Evolutionary conservation across 495 filamentous ascomycete genomes (phyloP).

Genomic region (Astrothelium macrocarpum): DNA sequence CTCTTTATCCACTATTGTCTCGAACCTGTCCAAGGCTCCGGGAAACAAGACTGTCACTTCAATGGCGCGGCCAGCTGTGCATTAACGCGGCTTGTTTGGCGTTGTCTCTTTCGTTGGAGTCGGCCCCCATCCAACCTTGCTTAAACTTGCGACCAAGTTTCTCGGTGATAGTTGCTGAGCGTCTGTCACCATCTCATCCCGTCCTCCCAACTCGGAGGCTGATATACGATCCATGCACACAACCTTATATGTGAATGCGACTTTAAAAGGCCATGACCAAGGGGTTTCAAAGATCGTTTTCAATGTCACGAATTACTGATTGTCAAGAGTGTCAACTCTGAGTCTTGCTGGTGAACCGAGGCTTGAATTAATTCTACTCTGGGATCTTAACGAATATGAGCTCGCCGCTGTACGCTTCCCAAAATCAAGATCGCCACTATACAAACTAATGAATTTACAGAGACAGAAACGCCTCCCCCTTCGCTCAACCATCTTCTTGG

Average conservation of each 20-base stretch:
- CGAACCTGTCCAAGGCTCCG: neutral
- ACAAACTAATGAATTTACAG: neutral
- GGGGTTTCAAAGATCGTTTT: neutral
- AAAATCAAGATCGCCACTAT: neutral
- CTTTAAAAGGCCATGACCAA: neutral
- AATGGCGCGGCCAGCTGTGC: neutral
- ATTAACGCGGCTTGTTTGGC: neutral
- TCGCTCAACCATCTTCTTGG: constrained; percentile 46
- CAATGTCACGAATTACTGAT: neutral
- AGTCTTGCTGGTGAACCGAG: neutral
- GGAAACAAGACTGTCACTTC: neutral
- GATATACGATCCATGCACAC: neutral
- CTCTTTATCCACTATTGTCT: neutral
- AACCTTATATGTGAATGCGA: neutral
- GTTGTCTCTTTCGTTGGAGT: neutral
- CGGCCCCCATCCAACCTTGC: neutral
- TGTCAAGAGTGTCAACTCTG: neutral
- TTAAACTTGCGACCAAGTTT: neutral
- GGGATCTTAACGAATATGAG: neutral
- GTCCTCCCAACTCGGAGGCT: neutral
- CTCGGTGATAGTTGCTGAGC: neutral
- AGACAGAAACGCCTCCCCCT: constrained; percentile 13
- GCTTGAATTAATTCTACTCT: no score
- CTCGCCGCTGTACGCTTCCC: neutral
- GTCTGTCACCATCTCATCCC: neutral